Conservation (phyloP, 1,139 yeast genomes). For the Kurtzmaniella quercitrusa region DNA sequence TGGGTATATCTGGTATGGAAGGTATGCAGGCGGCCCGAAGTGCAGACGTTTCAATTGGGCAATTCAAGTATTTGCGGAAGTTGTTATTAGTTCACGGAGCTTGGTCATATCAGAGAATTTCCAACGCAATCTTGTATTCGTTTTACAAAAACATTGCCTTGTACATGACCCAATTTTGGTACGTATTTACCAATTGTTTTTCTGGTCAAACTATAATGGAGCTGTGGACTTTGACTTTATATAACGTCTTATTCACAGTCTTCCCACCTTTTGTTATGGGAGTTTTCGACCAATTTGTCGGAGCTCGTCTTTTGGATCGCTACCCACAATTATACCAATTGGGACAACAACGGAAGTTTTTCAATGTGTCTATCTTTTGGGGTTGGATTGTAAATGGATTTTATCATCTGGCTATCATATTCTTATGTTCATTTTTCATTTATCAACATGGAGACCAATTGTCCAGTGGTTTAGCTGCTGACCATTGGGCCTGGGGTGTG, state of each 20-base stretch:
- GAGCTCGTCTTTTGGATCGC: slow-evolving; percentile 81
- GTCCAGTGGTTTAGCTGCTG: slow-evolving; percentile 67
- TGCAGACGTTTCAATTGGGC: slow-evolving; percentile 97
- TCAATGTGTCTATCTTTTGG: slow-evolving; percentile 92
- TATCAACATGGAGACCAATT: slow-evolving; percentile 67
- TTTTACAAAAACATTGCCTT: slow-evolving; percentile 94
- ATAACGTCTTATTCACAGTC: slow-evolving; percentile 93
- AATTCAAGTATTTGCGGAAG: slow-evolving; percentile 81
- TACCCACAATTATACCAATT: slow-evolving; percentile 91
- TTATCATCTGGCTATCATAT: slow-evolving; percentile 85
- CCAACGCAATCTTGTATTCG: slow-evolving; percentile 88
- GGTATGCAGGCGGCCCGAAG: slow-evolving; percentile 99
- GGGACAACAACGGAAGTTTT: slow-evolving; percentile 85
- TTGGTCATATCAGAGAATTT: slow-evolving; percentile 95
- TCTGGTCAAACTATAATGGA: slow-evolving; percentile 96
- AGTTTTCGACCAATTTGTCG: slow-evolving; percentile 92
- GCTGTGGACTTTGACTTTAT: slow-evolving; percentile 96
- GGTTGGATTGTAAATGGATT: slow-evolving; percentile 96
- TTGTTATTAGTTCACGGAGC: slow-evolving; percentile 90
- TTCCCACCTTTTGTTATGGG: slow-evolving; percentile 96
- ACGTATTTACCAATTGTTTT: slow-evolving; percentile 83
- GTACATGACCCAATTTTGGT: slow-evolving; percentile 99
- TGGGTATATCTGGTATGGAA: slow-evolving; percentile 98
- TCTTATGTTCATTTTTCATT: slow-evolving; percentile 66
- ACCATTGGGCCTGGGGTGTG: slow-evolving; percentile 96